These are phyloP conservation scores for Rhodotorula sp. DNA, from an alignment of 1,284 basidiomycete genomes.

Conservation along the genomic window DNA sequence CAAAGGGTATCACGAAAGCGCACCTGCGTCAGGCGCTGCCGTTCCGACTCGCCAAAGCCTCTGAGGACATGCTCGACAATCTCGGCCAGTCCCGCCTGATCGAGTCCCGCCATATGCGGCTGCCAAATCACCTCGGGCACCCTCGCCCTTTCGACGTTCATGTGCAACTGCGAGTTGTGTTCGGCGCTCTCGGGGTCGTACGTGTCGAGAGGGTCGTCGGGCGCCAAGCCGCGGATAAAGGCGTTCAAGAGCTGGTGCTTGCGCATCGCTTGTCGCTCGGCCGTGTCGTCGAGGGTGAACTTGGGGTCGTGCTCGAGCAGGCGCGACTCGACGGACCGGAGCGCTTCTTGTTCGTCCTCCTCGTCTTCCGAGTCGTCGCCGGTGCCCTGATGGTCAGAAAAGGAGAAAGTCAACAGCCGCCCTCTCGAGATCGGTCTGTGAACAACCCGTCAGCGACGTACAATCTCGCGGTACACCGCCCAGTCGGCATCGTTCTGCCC, in stretches of 20 bases:
- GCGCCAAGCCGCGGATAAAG: constrained; percentile 63
- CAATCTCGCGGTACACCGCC: constrained; percentile 97
- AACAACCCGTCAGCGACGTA: constrained; percentile 49
- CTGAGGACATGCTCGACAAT: constrained; percentile 81
- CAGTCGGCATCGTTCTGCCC: constrained; percentile 95
- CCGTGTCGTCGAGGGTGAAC: constrained; percentile 79
- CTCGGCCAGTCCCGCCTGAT: constrained; percentile 91
- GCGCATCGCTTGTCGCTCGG: constrained; percentile 70
- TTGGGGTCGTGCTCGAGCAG: constrained; percentile 78
- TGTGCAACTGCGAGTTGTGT: constrained; percentile 73
- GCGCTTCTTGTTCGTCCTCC: constrained; percentile 78
- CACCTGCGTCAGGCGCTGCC: constrained; percentile 60
- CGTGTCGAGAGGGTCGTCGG: constrained; percentile 57
- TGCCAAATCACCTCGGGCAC: constrained; percentile 94
- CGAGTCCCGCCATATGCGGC: constrained; percentile 88
- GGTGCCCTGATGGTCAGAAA: constrained; percentile 55
- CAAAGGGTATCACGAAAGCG: constrained; percentile 45
- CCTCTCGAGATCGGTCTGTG: background rate
- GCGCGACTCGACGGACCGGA: constrained; percentile 75
- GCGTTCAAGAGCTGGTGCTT: constrained; percentile 81
- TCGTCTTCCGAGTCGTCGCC: constrained; percentile 90
- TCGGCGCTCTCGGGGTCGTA: constrained; percentile 59
- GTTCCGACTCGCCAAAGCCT: constrained; percentile 70
- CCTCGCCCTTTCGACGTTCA: constrained; percentile 90
- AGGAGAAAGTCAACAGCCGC: constrained; percentile 50